Base-by-base conservation (phyloP, 31 red algal genomes). In the Pterothamnion heteromorphum region DNA sequence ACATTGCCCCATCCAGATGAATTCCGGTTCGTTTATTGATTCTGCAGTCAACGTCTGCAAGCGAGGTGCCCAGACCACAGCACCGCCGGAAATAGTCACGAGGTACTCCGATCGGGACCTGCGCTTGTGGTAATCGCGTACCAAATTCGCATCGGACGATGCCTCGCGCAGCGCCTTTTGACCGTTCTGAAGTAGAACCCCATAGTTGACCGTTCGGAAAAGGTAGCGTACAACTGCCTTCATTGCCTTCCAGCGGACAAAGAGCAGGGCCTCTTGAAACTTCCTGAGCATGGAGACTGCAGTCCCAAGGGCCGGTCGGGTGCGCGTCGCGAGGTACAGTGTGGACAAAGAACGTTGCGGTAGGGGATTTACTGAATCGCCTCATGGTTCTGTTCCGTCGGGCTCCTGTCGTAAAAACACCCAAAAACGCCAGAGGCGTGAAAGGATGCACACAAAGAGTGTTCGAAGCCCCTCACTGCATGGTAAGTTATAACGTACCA, bases 21-120 rank as follows among this genome's bases (percentile, higher is more conserved):
- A 93, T 88, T 93, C 84, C 20, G 92, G 83, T 80, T 93, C 81
- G 39, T 21, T 74, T 34, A 64, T 93, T n/a, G 92, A 93, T 21
- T 83, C 23, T 0, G 72, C 81, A 78, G 80, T 22, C 1, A 80
- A 39, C 2, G 43, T 44, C 44, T 93, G 84, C 0, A 74, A 44
- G n/a, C 58, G 58, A 27, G 35, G 78, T 76, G 33, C 9, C 82
- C 92, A 93, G 21, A 87, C 28, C 21, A 93, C 84, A 37, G 92
- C 57, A 74, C 5, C 33, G 1, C 37, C 83, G 74, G 1, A 4
- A 3, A 88, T 2, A 23, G 18, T 78, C 1, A 93, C 76, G 0
- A 93, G 2, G 1, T 35, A 26, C 44, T 51, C 83, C 3, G 24
- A 74, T 34, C 92, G 14, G 4, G 92, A 93, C 24, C 92, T 22